Percentiles rank a stretch among this genome's conserved stretches.
These are phyloP conservation scores for Stagonosporopsis vannaccii DNA, from an alignment of 2,329 filamentous ascomycete genomes.

Conservation along the genomic window DNA sequence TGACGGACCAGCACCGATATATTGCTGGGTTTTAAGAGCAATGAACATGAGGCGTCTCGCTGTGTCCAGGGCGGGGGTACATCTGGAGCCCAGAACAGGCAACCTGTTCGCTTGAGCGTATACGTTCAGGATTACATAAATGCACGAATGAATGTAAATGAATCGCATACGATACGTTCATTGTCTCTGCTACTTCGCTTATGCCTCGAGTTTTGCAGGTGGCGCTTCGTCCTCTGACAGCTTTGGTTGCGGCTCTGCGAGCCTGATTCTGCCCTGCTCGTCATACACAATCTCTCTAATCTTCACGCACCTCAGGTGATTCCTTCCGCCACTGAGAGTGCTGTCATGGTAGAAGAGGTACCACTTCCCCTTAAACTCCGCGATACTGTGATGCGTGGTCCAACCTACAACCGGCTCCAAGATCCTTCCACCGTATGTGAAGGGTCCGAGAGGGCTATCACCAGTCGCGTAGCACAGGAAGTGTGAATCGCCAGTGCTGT, in stretches of 20 bases:
- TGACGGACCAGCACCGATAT: conserved; percentile 66
- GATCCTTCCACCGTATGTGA: conserved; percentile 74
- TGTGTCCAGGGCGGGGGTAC: too few relatives aligned
- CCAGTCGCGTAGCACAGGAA: conserved; percentile 74
- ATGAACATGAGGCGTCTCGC: not conserved
- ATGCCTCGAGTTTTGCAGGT: conserved; percentile 11
- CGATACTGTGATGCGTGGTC: conserved; percentile 83
- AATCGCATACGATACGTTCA: not conserved
- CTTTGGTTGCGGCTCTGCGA: conserved; percentile 43
- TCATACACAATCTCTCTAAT: conserved; percentile 78
- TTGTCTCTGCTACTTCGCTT: not conserved
- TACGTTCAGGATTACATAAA: not conserved
- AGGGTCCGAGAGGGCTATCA: conserved; percentile 71
- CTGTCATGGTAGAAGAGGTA: conserved; percentile 81
- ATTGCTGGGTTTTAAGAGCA: conserved; percentile 46
- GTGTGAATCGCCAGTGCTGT: conserved; percentile 81
- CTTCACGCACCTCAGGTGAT: conserved; percentile 77
- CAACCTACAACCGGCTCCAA: conserved; percentile 79
- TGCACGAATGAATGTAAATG: not conserved
- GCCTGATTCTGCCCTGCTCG: conserved; percentile 65
- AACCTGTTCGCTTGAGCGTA: not conserved
- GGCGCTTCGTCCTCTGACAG: conserved; percentile 22
- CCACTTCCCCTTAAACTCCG: conserved; percentile 75
- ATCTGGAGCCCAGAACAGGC: not conserved
- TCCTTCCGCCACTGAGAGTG: conserved; percentile 70